A percentile compares a stretch with the other conserved stretches of the same genome.
These are phyloP conservation scores for Exidia glandulosa DNA, from an alignment of 768 basidiomycete genomes.

Conservation along the genomic window DNA sequence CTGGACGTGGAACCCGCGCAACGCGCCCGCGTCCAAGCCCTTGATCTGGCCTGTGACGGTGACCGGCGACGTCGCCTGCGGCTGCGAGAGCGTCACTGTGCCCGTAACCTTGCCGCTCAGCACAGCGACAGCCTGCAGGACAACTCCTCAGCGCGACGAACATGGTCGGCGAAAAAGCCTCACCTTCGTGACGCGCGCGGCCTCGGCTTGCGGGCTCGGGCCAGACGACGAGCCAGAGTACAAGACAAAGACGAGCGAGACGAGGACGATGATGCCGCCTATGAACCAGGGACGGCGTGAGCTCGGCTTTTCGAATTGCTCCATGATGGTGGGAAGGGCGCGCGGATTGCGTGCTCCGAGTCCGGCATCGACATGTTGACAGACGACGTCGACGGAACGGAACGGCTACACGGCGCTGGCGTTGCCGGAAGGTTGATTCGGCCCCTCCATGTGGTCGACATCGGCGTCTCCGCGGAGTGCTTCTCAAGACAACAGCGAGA, in stretches of 20 bases:
- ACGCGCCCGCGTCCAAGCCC: conserved; percentile 44
- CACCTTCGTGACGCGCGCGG: neutral
- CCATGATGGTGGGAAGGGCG: too few relatives aligned
- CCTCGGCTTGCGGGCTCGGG: neutral
- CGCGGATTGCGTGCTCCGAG: too few relatives aligned
- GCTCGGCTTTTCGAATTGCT: neutral
- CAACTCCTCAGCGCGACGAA: neutral
- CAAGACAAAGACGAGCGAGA: neutral
- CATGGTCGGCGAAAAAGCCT: neutral
- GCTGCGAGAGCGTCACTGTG: conserved; percentile 55
- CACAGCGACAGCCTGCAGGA: conserved; percentile 42
- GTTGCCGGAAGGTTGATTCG: too few relatives aligned
- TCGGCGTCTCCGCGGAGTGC: too few relatives aligned
- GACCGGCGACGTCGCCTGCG: conserved; percentile 36
- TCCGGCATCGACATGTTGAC: too few relatives aligned
- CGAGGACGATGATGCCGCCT: neutral
- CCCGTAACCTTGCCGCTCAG: conserved; percentile 53
- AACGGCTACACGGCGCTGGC: too few relatives aligned
- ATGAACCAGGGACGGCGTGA: neutral
- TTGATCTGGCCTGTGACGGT: conserved; percentile 51
- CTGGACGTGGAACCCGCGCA: conserved; percentile 77
- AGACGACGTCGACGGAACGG: too few relatives aligned
- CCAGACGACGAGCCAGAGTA: neutral
- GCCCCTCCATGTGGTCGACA: too few relatives aligned
- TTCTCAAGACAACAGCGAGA: too few relatives aligned